phyloP scores from a whole-genome alignment of 2,329 filamentous ascomycete species.

The Nothopassalora personata region DNA sequence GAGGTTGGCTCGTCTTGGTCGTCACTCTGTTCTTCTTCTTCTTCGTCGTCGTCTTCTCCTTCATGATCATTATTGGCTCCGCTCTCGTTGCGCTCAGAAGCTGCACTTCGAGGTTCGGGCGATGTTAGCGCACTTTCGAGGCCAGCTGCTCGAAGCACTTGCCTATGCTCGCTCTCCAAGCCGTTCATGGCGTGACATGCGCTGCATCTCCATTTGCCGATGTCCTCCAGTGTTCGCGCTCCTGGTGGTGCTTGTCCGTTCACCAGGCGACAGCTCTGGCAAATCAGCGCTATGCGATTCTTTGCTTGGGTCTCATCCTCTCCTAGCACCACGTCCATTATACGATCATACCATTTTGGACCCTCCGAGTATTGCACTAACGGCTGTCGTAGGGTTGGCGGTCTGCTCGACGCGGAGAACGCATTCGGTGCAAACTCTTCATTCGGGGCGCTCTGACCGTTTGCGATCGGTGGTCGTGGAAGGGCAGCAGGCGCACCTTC shows the following conservation, averaged over 20 bases:
- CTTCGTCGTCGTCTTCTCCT: constrained; percentile 26
- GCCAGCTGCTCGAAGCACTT: constrained; percentile 43
- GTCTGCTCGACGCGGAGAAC: constrained; percentile 37
- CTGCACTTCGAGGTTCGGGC: neutral
- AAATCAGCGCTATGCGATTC: constrained; percentile 86
- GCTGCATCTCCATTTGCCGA: constrained; percentile 82
- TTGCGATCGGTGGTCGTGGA: constrained; percentile 37
- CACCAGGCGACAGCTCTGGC: constrained; percentile 73
- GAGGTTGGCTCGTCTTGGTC: constrained; percentile 13
- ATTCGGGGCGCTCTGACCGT: constrained; percentile 25
- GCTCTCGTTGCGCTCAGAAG: constrained; percentile 1
- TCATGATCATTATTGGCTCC: constrained; percentile 9
- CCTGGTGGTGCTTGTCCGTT: constrained; percentile 95
- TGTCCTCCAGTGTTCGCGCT: constrained; percentile 65
- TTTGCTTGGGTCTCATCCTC: constrained; percentile 91
- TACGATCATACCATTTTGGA: constrained; percentile 83
- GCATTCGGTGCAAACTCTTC: constrained; percentile 74
- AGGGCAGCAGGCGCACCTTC: constrained; percentile 1
- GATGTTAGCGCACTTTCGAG: neutral
- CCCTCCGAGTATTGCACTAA: constrained; percentile 26
- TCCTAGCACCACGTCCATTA: constrained; percentile 85
- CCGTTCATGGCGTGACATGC: constrained; percentile 80
- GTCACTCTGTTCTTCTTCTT: constrained; percentile 13
- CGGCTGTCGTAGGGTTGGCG: constrained; percentile 11
- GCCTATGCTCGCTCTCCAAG: constrained; percentile 67